These are phyloP conservation scores for Apium graveolens DNA, from an alignment of 129 eudicot species.

Conservation along the genomic window DNA sequence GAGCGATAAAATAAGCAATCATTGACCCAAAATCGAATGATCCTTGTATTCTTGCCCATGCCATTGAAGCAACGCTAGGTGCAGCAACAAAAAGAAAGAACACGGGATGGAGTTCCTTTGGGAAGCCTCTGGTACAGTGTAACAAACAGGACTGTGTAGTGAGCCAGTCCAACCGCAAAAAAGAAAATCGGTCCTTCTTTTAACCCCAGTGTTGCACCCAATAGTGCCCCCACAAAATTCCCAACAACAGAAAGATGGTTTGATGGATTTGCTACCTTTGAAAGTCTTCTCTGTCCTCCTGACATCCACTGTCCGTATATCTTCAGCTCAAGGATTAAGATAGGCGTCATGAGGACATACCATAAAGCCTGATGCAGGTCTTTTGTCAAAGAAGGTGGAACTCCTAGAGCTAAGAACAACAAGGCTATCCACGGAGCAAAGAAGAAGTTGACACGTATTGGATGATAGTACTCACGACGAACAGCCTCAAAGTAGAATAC, in stretches of 20 bases:
- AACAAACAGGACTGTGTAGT: conserved; percentile 70
- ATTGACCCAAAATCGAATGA: conserved; percentile 68
- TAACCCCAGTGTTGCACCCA: conserved; percentile 83
- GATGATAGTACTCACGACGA: conserved; percentile 86
- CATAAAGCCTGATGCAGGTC: conserved; percentile 43
- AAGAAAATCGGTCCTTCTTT: conserved; percentile 93
- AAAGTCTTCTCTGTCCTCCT: conserved; percentile 80
- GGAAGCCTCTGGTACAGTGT: conserved; percentile 94
- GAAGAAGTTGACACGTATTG: conserved; percentile 82
- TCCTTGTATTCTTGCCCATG: conserved; percentile 77
- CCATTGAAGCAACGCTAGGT: conserved; percentile 93
- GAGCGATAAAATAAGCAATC: conserved; percentile 65
- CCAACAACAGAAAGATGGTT: conserved; percentile 77
- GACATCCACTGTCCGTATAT: conserved; percentile 99
- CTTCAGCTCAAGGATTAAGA: conserved; percentile 64
- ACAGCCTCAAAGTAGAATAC: conserved; percentile 89
- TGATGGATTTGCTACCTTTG: conserved; percentile 84
- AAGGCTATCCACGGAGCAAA: conserved; percentile 82
- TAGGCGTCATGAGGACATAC: conserved; percentile 76
- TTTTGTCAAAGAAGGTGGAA: conserved; percentile 38
- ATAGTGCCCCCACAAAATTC: conserved; percentile 78
- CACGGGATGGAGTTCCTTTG: conserved; percentile 93
- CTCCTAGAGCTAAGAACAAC: conserved; percentile 64
- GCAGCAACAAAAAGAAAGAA: conserved; percentile 89
- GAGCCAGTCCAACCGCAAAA: conserved; percentile 90